phyloP scores from a whole-genome alignment of 139 green algal genomes.

The Desmodesmus armatus region DNA sequence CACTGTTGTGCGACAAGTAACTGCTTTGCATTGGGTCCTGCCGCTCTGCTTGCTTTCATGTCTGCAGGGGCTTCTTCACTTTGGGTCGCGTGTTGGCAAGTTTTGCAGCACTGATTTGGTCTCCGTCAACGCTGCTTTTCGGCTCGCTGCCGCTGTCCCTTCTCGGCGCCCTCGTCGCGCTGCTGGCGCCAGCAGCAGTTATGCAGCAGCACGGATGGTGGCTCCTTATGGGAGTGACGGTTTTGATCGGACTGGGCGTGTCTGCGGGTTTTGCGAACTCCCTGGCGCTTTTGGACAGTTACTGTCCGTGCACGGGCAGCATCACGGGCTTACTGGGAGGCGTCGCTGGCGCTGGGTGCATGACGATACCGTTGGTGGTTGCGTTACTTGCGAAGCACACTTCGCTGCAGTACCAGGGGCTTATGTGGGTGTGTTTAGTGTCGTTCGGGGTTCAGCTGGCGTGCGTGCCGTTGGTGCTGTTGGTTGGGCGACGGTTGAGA shows the following conservation, averaged over 20 bases:
- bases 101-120: slow-evolving; percentile 9
- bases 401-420: neutral
- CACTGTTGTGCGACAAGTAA: too few relatives aligned
- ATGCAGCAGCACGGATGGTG: neutral
- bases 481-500: too few relatives aligned
- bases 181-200: neutral
- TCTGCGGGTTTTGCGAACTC: slow-evolving; percentile 43
- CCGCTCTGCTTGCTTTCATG: too few relatives aligned
- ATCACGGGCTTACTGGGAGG: slow-evolving; percentile 40
- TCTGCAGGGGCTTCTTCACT: too few relatives aligned
- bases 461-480: too few relatives aligned
- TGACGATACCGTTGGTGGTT: slow-evolving; percentile 36
- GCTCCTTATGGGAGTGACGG: neutral
- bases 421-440: slow-evolving; percentile 29
- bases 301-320: slow-evolving; percentile 26
- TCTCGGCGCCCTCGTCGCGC: neutral
- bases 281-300: slow-evolving; percentile 16
- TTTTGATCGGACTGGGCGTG: slow-evolving; percentile 30
- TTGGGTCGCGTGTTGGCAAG: slow-evolving; percentile 26
- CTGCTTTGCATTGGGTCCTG: too few relatives aligned
- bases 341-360: slow-evolving; percentile 36
- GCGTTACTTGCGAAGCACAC: slow-evolving; percentile 40
- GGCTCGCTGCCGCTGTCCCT: slow-evolving; percentile 26
- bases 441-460: slow-evolving; percentile 16
- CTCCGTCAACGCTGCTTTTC: slow-evolving; percentile 6